Evolutionary conservation across 2,329 filamentous ascomycete genomes (phyloP).

Genomic region (Xylariaceae sp.): DNA sequence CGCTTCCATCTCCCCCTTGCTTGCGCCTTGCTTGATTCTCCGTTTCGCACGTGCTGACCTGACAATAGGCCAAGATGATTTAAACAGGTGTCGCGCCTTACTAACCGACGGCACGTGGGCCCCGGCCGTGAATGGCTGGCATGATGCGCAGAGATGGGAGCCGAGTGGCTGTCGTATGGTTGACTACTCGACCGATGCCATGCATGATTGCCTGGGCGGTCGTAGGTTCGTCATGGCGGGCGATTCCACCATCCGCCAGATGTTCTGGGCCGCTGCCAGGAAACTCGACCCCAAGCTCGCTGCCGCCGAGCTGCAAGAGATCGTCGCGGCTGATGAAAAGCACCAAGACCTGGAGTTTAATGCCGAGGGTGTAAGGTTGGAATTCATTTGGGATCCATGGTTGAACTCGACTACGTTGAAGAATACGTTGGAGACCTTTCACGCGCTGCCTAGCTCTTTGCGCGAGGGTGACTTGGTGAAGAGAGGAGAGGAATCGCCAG

Average conservation of each 20-base stretch:
- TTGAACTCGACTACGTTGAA: slow-evolving; percentile 48
- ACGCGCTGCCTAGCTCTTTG: slow-evolving; percentile 17
- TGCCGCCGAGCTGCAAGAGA: slow-evolving; percentile 32
- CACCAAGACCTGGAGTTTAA: slow-evolving; percentile 44
- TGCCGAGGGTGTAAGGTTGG: slow-evolving; percentile 43
- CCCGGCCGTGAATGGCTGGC: slow-evolving; percentile 4
- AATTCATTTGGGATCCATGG: slow-evolving; percentile 62
- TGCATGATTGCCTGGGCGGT: slow-evolving; percentile 48
- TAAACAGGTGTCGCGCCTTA: slow-evolving; percentile 27
- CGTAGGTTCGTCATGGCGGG: slow-evolving; percentile 56
- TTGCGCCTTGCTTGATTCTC: neutral
- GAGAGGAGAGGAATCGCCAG: slow-evolving; percentile 35
- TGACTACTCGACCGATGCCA: slow-evolving; percentile 49
- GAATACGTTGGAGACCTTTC: slow-evolving; percentile 39
- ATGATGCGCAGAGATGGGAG: slow-evolving; percentile 47
- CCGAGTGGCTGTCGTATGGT: slow-evolving; percentile 57
- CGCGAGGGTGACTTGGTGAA: slow-evolving; percentile 19
- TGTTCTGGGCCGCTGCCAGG: slow-evolving; percentile 55
- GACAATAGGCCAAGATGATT: slow-evolving; percentile 25
- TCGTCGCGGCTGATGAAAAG: slow-evolving; percentile 35
- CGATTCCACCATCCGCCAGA: slow-evolving; percentile 55
- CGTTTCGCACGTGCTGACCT: slow-evolving; percentile 13
- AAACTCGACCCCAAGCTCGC: slow-evolving; percentile 43
- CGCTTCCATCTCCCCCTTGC: neutral
- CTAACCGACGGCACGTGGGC: slow-evolving; percentile 30